Evolutionary conservation across 306 rosid genomes (phyloP).

Genomic region (Begonia peltatifolia): DNA sequence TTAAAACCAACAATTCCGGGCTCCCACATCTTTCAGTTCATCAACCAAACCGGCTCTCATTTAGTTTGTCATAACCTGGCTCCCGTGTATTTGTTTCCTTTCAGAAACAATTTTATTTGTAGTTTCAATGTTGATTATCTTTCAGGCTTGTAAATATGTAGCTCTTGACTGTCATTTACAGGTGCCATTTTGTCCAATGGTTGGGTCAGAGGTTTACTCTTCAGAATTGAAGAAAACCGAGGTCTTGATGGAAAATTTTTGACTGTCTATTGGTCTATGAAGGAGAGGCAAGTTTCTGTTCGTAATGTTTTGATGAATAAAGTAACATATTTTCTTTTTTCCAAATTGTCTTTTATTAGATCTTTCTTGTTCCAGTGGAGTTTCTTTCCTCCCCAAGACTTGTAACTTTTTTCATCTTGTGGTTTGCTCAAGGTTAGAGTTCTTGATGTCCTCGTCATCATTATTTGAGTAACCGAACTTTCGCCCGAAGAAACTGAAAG

Average conservation of each 20-base stretch:
- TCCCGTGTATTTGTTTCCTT: not conserved
- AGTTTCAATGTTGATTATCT: not conserved
- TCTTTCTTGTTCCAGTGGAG: conserved; percentile 3
- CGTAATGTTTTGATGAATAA: not conserved
- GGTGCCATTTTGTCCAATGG: conserved; percentile 99
- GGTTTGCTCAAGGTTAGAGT: too few relatives aligned
- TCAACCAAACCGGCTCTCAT: not conserved
- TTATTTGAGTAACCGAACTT: conserved; percentile 70
- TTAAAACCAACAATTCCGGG: too few relatives aligned
- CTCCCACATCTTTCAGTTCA: not conserved
- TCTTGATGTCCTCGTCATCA: too few relatives aligned
- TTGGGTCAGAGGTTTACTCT: conserved; percentile 93
- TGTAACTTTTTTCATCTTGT: too few relatives aligned
- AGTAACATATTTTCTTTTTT: conserved; percentile 3
- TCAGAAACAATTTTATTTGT: not conserved
- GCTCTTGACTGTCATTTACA: conserved; percentile 10
- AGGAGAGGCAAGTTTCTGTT: conserved; percentile 65
- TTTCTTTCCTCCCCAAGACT: too few relatives aligned
- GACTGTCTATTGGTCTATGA: conserved; percentile 89
- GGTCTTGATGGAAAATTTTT: conserved; percentile 85
- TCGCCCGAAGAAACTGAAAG: conserved; percentile 95
- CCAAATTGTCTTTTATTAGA: conserved; percentile 11
- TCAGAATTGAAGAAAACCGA: conserved; percentile 94
- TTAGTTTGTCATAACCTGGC: not conserved
- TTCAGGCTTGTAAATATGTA: not conserved